Percentiles rank a stretch among this genome's conserved stretches.
Evolutionary conservation across 2,329 filamentous ascomycete genomes (phyloP).

Genomic region (Ceratocystis cubensis): DNA sequence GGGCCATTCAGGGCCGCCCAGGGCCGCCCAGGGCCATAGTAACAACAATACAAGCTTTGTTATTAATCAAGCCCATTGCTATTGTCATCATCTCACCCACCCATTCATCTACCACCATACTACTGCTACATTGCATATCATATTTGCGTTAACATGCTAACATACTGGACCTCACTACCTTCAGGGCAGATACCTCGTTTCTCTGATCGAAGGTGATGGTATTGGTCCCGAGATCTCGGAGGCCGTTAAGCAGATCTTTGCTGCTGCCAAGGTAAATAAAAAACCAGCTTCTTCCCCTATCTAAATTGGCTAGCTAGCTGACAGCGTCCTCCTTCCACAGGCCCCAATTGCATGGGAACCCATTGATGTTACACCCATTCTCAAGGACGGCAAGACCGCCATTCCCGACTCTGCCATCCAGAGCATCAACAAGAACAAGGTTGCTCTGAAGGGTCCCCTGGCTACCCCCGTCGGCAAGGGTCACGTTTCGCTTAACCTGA

Average conservation of each 20-base stretch:
- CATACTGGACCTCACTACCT: slow-evolving; percentile 8
- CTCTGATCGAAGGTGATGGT: slow-evolving; percentile 96
- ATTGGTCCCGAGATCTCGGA: slow-evolving; percentile 97
- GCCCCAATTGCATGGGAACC: slow-evolving; percentile 93
- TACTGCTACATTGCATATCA: background rate
- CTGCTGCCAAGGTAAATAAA: slow-evolving; percentile 67
- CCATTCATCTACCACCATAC: background rate
- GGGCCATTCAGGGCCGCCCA: background rate
- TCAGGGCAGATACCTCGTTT: slow-evolving; percentile 89
- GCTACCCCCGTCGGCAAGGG: slow-evolving; percentile 97
- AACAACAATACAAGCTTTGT: no score
- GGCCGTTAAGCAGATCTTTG: slow-evolving; percentile 98
- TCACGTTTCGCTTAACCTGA: slow-evolving; percentile 97
- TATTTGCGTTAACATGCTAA: background rate
- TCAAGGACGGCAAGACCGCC: slow-evolving; percentile 90
- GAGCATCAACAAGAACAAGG: slow-evolving; percentile 89
- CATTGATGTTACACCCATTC: slow-evolving; percentile 83
- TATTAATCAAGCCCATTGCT: no score
- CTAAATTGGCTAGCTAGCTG: no score
- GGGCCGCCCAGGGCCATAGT: background rate
- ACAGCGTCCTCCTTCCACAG: slow-evolving; percentile 32
- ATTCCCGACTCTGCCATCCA: slow-evolving; percentile 88
- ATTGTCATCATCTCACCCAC: no score
- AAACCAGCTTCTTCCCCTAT: background rate
- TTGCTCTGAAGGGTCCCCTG: slow-evolving; percentile 94